These are phyloP conservation scores for Trypanosoma avium DNA, from an alignment of 208 protist species.

Conservation along the genomic window DNA sequence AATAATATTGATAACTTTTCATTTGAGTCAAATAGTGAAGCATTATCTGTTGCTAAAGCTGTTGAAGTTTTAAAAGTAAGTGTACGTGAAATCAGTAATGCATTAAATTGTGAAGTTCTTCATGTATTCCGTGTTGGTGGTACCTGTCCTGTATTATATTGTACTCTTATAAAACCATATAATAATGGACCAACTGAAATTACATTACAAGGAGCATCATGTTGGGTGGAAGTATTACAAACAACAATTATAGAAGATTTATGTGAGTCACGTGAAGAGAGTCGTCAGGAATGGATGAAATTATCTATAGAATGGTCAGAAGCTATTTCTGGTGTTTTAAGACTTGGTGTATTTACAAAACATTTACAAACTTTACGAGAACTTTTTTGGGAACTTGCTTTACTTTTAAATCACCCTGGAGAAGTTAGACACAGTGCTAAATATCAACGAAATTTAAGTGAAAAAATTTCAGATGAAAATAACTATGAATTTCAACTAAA, in stretches of 20 bases:
- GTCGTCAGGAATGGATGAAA: constrained; percentile 12
- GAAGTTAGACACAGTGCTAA: constrained; percentile 2
- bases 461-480: neutral
- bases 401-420: neutral
- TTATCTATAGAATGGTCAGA: constrained; percentile 7
- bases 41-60: neutral
- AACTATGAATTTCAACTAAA: neutral
- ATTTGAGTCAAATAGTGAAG: neutral
- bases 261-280: constrained; percentile 15
- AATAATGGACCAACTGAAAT: constrained; percentile 1
- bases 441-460: neutral
- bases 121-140: constrained; percentile 18
- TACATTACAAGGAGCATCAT: constrained; percentile 4
- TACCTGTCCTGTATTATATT: constrained; percentile 14
- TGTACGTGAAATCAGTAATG: neutral
- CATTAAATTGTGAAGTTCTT: constrained; percentile 8
- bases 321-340: constrained; percentile 2
- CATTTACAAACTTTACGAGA: constrained; percentile 17
- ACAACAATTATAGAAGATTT: constrained; percentile 25
- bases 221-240: constrained; percentile 8
- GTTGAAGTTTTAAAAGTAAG: constrained; percentile 3
- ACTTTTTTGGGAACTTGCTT: constrained; percentile 10
- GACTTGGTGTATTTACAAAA: constrained; percentile 14
- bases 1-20: neutral
- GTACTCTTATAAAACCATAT: constrained; percentile 14